Conservation (phyloP, 805 yeast species). For the Saccharomycopsis capsularis region DNA sequence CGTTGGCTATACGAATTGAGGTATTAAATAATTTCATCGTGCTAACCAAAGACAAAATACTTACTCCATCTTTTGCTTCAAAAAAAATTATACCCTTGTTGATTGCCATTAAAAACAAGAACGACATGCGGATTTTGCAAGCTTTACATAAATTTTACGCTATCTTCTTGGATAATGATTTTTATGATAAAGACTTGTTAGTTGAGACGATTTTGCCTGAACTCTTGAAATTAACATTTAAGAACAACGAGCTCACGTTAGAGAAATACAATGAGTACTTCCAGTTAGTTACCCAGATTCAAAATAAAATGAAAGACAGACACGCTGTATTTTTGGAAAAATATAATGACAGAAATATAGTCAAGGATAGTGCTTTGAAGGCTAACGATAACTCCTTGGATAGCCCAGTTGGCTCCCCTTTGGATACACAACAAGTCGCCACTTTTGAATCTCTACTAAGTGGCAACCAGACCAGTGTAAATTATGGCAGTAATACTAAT, state of each 20-base stretch:
- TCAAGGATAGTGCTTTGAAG: conserved; percentile 14
- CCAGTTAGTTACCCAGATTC: conserved; percentile 34
- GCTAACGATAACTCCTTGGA: neutral
- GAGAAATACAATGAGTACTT: conserved; percentile 37
- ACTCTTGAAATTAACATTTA: conserved; percentile 43
- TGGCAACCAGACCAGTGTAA: neutral
- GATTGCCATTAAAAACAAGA: conserved; percentile 63
- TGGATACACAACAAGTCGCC: neutral
- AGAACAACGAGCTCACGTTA: conserved; percentile 34
- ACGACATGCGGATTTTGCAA: conserved; percentile 54
- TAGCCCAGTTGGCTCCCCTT: conserved; percentile 11
- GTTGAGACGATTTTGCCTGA: conserved; percentile 52
- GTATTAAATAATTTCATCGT: conserved; percentile 54
- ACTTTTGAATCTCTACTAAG: conserved; percentile 12
- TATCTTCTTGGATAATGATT: conserved; percentile 25
- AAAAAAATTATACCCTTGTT: conserved; percentile 81
- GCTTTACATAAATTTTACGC: conserved; percentile 39
- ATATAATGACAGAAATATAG: conserved; percentile 25
- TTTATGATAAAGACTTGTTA: conserved; percentile 42
- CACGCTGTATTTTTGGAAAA: conserved; percentile 33
- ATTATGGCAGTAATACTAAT: no score
- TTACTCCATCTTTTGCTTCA: conserved; percentile 63
- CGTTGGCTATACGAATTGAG: conserved; percentile 67
- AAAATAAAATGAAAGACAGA: conserved; percentile 37
- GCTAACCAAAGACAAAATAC: conserved; percentile 49